These are phyloP conservation scores for Podaxis sp. DNA, from an alignment of 768 basidiomycete genomes.

Conservation along the genomic window DNA sequence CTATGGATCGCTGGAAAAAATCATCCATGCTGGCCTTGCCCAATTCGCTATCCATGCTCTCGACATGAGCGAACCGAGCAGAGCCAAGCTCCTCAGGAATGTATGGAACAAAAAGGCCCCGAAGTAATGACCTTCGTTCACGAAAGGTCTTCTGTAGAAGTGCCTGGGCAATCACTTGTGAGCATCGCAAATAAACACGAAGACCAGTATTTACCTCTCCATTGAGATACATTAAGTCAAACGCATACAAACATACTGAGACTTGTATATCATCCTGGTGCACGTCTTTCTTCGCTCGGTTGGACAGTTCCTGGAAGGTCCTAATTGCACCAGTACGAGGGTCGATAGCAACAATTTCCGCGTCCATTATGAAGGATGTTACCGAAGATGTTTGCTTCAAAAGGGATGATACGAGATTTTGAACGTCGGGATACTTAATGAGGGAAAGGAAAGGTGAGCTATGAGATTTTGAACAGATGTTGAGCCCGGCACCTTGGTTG, in stretches of 20 bases:
- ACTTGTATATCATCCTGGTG: slow-evolving; percentile 69
- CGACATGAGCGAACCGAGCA: slow-evolving; percentile 72
- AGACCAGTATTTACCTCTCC: slow-evolving; percentile 50
- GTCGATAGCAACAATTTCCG: slow-evolving; percentile 87
- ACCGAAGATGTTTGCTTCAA: slow-evolving; percentile 38
- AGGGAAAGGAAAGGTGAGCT: not conserved
- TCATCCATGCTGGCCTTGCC: slow-evolving; percentile 60
- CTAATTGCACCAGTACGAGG: slow-evolving; percentile 53
- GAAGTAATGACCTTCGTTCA: slow-evolving; percentile 60
- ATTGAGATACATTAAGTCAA: slow-evolving; percentile 87
- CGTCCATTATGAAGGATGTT: slow-evolving; percentile 71
- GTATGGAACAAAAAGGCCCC: slow-evolving; percentile 54
- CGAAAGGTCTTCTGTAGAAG: slow-evolving; percentile 69
- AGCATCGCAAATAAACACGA: not conserved
- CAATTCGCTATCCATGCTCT: slow-evolving; percentile 60
- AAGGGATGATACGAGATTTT: slow-evolving; percentile 49
- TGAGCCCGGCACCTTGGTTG: slow-evolving; percentile 54
- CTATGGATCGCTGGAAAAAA: slow-evolving; percentile 75
- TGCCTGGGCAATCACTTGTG: slow-evolving; percentile 34
- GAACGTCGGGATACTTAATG: slow-evolving; percentile 77
- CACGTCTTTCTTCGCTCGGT: slow-evolving; percentile 82
- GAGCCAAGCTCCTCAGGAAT: slow-evolving; percentile 34
- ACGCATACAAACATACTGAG: slow-evolving; percentile 78
- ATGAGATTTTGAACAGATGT: not conserved
- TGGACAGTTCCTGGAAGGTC: slow-evolving; percentile 86